Conservation (phyloP, 257 asterid species). For the Scutellaria galericulata region DNA sequence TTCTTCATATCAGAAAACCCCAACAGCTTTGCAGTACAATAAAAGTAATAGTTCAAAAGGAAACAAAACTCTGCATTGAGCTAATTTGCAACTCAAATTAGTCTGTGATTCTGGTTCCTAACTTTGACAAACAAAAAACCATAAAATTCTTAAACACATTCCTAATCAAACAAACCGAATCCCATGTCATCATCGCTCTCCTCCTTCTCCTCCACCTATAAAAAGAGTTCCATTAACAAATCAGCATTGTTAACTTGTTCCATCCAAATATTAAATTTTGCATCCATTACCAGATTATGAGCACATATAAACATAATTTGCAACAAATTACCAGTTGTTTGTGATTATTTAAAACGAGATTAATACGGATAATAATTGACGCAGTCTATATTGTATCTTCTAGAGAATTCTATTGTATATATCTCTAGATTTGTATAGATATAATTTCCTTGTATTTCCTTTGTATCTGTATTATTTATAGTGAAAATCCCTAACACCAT, state of each 20-base stretch:
- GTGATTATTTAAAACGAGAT: neutral
- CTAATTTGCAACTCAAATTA: conserved; percentile 15
- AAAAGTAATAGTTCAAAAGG: conserved; percentile 5
- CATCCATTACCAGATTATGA: neutral
- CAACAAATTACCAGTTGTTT: neutral
- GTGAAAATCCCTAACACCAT: too few relatives aligned
- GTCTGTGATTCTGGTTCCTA: neutral
- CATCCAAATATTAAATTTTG: neutral
- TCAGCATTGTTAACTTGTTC: neutral
- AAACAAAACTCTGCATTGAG: neutral
- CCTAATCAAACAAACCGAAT: conserved; percentile 59
- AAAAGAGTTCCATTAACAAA: neutral
- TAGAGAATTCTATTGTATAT: too few relatives aligned
- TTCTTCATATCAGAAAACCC: neutral
- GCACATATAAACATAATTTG: too few relatives aligned
- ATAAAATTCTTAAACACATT: neutral
- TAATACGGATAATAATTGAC: too few relatives aligned
- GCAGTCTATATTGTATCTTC: too few relatives aligned
- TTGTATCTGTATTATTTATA: too few relatives aligned
- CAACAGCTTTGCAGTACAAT: neutral
- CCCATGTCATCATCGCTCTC: conserved; percentile 65
- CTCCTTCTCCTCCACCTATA: conserved; percentile 61
- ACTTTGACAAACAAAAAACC: neutral
- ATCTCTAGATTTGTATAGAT: too few relatives aligned
- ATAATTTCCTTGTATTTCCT: too few relatives aligned